Evolutionary conservation across 106 monocot species (phyloP).

Genomic region (Phalaenopsis aphrodite): DNA sequence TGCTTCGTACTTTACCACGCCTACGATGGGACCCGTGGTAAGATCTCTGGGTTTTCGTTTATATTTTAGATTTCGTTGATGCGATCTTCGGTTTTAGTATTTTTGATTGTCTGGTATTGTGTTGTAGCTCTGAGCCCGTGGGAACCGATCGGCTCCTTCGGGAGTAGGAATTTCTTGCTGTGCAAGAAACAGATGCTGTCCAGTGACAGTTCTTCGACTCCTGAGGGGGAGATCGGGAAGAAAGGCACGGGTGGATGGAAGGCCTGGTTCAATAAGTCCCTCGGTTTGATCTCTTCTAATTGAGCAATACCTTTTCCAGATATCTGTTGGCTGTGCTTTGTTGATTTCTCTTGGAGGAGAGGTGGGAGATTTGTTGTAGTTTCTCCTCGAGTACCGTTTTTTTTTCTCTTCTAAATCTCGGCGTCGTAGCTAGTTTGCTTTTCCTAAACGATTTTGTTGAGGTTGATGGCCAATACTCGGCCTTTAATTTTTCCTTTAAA

Average conservation of each 20-base stretch:
- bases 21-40: slow-evolving; percentile 6
- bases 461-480: background rate
- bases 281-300: background rate
- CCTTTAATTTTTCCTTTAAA: background rate
- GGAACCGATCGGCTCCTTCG: slow-evolving; percentile 8
- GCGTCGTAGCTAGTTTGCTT: no score
- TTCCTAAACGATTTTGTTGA: no score
- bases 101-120: background rate
- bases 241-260: slow-evolving; percentile 7
- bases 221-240: background rate
- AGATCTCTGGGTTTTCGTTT: background rate
- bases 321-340: background rate
- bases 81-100: background rate
- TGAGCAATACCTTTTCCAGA: background rate
- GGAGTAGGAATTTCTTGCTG: slow-evolving; percentile 13
- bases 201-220: background rate
- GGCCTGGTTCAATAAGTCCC: slow-evolving; percentile 9
- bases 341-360: no score
- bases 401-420: no score
- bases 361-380: no score
- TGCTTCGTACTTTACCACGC: slow-evolving; percentile 25
- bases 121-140: slow-evolving; percentile 13
- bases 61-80: background rate
- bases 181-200: background rate
- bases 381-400: no score